Conservation (phyloP, 1,284 basidiomycete genomes). For the Chalciporus piperatoides region DNA sequence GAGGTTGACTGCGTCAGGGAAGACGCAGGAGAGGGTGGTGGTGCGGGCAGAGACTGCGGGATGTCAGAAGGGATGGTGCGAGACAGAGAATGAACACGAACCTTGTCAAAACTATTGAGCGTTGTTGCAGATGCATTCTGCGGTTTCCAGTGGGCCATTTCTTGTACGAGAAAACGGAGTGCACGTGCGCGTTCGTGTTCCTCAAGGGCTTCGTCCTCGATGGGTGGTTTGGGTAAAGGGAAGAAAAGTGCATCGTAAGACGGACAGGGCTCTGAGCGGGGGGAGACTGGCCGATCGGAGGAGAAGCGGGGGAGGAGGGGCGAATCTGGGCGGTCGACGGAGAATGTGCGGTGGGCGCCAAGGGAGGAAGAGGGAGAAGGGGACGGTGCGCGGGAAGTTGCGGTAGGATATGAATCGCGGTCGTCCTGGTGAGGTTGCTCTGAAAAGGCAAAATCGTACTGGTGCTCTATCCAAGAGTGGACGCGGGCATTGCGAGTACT, state of each 20-base stretch:
- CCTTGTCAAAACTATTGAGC: slow-evolving; percentile 22
- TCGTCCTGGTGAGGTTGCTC: slow-evolving; percentile 13
- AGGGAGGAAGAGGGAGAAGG: slow-evolving; percentile 33
- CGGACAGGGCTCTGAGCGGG: slow-evolving; percentile 17
- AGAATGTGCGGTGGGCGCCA: slow-evolving; percentile 23
- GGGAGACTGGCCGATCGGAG: slow-evolving; percentile 21
- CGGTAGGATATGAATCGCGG: not conserved
- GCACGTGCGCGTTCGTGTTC: slow-evolving; percentile 30
- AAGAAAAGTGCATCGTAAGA: slow-evolving; percentile 34
- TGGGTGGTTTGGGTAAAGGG: slow-evolving; percentile 2
- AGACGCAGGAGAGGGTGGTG: slow-evolving; percentile 31
- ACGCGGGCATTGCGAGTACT: slow-evolving; percentile 27
- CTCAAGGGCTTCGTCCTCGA: slow-evolving; percentile 21
- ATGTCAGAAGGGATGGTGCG: not conserved
- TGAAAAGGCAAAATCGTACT: slow-evolving; percentile 33
- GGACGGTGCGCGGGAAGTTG: slow-evolving; percentile 23
- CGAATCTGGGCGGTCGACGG: slow-evolving; percentile 30
- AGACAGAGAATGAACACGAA: not conserved
- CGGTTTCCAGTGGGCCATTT: slow-evolving; percentile 30
- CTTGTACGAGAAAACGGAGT: slow-evolving; percentile 33
- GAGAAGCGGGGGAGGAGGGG: slow-evolving; percentile 30
- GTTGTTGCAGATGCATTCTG: not conserved
- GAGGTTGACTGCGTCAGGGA: slow-evolving; percentile 27
- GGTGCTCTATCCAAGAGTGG: slow-evolving; percentile 34
- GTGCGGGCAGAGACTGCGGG: slow-evolving; percentile 24